These are phyloP conservation scores for Candida ipomoeae DNA, from an alignment of 805 yeast species.

Conservation along the genomic window DNA sequence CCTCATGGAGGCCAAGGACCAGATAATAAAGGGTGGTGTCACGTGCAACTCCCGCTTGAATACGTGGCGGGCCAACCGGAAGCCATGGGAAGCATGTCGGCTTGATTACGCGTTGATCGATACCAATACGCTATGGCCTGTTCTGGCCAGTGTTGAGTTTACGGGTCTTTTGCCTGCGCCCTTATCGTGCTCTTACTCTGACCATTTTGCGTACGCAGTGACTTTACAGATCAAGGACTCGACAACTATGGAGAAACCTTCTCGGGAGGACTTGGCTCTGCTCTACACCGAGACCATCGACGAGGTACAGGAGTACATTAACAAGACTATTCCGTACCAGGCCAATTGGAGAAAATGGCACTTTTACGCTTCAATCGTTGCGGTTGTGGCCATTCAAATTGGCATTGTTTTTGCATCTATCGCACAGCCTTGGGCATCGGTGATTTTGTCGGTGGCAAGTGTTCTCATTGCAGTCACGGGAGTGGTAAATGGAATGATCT, in stretches of 20 bases:
- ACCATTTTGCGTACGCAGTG: conserved; percentile 80
- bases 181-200: conserved; percentile 64
- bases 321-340: conserved; percentile 52
- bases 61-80: conserved; percentile 69
- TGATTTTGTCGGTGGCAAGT: conserved; percentile 59
- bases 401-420: conserved; percentile 57
- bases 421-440: conserved; percentile 57
- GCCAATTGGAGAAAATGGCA: conserved; percentile 61
- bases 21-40: conserved; percentile 69
- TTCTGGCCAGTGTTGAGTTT: conserved; percentile 67
- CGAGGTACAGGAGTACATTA: conserved; percentile 28
- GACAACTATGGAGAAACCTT: conserved; percentile 4
- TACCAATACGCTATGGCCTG: conserved; percentile 45
- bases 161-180: conserved; percentile 62
- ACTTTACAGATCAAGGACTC: conserved; percentile 21
- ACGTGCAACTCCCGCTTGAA: conserved; percentile 88
- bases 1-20: conserved; percentile 39
- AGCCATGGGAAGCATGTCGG: conserved; percentile 71
- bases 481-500: conserved; percentile 69
- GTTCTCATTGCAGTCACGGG: conserved; percentile 62
- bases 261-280: conserved; percentile 20
- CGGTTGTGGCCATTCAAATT: conserved; percentile 46
- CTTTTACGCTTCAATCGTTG: conserved; percentile 49
- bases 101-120: conserved; percentile 87
- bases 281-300: conserved; percentile 29